A percentile compares a stretch with the other conserved stretches of the same genome.
phyloP scores from a whole-genome alignment of 1,284 basidiomycete genomes.

The Wallemia ichthyophaga region DNA sequence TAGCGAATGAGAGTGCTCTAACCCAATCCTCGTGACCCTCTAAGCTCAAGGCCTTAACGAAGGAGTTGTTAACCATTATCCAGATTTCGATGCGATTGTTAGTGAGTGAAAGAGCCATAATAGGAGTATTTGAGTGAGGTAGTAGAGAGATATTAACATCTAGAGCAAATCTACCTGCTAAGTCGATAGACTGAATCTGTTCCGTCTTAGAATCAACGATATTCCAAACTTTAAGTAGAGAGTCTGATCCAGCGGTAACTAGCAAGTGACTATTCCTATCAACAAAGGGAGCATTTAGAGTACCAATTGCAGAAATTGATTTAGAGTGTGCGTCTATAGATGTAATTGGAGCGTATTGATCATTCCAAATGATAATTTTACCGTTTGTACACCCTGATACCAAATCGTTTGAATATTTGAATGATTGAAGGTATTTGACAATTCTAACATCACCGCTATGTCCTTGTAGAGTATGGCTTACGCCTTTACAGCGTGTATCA shows the following conservation, averaged over 20 bases:
- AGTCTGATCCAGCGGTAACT: slow-evolving; percentile 51
- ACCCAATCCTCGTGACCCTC: slow-evolving; percentile 89
- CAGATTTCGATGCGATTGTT: slow-evolving; percentile 45
- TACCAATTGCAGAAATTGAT: slow-evolving; percentile 33
- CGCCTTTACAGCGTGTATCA: slow-evolving; percentile 24
- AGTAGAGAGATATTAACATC: slow-evolving; percentile 32
- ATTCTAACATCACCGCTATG: slow-evolving; percentile 46
- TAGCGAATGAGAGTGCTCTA: slow-evolving; percentile 37
- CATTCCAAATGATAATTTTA: slow-evolving; percentile 16
- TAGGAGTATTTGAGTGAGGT: slow-evolving; percentile 29
- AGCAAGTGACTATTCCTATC: slow-evolving; percentile 16
- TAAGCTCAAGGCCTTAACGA: slow-evolving; percentile 21
- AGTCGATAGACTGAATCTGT: slow-evolving; percentile 28
- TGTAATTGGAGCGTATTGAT: slow-evolving; percentile 25
- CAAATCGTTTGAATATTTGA: slow-evolving; percentile 13
- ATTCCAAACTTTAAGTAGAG: slow-evolving; percentile 38
- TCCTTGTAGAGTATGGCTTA: slow-evolving; percentile 36
- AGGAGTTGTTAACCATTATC: slow-evolving; percentile 27
- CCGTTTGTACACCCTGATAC: slow-evolving; percentile 47
- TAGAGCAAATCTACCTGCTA: slow-evolving; percentile 43
- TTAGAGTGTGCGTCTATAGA: slow-evolving; percentile 30
- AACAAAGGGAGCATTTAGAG: slow-evolving; percentile 11
- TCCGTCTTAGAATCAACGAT: slow-evolving; percentile 17
- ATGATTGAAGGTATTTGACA: slow-evolving; percentile 26
- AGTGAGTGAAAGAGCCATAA: slow-evolving; percentile 48